Evolutionary conservation across 1,284 basidiomycete genomes (phyloP).

Genomic region (Volvariella volvacea): DNA sequence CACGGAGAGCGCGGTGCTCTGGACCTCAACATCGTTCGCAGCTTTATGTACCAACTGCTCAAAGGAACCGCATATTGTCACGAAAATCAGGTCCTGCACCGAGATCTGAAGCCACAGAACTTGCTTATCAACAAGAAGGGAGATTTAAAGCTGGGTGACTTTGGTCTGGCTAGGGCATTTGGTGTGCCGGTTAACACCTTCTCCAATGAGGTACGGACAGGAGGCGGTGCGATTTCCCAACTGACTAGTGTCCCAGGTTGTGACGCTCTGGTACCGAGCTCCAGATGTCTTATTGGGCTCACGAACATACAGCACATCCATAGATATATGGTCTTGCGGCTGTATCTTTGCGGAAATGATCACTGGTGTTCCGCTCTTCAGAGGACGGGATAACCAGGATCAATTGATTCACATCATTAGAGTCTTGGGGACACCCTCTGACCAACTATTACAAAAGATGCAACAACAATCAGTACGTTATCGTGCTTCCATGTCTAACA

Average conservation of each 20-base stretch:
- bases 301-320: conserved; percentile 95
- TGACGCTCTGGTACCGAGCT: conserved; percentile 98
- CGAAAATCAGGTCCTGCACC: conserved; percentile 95
- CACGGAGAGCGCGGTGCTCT: conserved; percentile 95
- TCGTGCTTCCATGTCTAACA: conserved; percentile 1
- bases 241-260: conserved; percentile 53
- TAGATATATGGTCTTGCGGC: conserved; percentile 99
- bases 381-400: conserved; percentile 96
- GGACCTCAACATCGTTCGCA: conserved; percentile 89
- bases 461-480: conserved; percentile 80
- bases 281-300: conserved; percentile 97
- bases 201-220: conserved; percentile 72
- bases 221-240: conserved; percentile 3
- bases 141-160: conserved; percentile 96
- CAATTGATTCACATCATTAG: conserved; percentile 97
- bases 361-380: conserved; percentile 93
- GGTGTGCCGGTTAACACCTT: conserved; percentile 96
- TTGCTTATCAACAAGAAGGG: conserved; percentile 95
- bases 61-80: conserved; percentile 99
- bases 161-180: conserved; percentile 91
- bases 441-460: conserved; percentile 85
- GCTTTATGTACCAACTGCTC: conserved; percentile 95
- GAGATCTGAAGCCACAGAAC: conserved; percentile 98
- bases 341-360: conserved; percentile 99
- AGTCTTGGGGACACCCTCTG: conserved; percentile 93